A percentile compares a stretch with the other conserved stretches of the same genome.
Evolutionary conservation across 2,329 filamentous ascomycete genomes (phyloP).

Genomic region (Fusarium globosum): DNA sequence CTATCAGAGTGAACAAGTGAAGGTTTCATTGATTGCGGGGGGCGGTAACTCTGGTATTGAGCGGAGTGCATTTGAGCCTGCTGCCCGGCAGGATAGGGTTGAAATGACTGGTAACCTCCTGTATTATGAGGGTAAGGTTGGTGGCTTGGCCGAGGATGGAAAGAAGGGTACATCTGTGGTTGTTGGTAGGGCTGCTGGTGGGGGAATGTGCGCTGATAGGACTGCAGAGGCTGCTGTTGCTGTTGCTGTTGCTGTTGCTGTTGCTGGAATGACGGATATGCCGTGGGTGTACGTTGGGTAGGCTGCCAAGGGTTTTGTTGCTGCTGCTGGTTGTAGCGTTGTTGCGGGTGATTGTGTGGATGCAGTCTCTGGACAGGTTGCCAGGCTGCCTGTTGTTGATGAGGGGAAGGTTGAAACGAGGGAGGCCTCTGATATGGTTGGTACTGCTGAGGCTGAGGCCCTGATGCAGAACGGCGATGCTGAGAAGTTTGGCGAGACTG

Average conservation of each 20-base stretch:
- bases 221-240: constrained; percentile 24
- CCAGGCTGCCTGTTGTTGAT: constrained; percentile 32
- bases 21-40: constrained; percentile 18
- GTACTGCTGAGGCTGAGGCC: constrained; percentile 20
- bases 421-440: constrained; percentile 32
- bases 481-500: constrained; percentile 26
- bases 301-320: constrained; percentile 33
- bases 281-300: constrained; percentile 28
- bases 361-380: constrained; percentile 22
- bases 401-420: constrained; percentile 30
- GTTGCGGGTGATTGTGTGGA: constrained; percentile 33
- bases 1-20: constrained; percentile 43
- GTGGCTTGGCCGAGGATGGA: constrained; percentile 25
- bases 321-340: constrained; percentile 34
- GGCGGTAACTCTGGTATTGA: constrained; percentile 29
- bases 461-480: constrained; percentile 28
- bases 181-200: constrained; percentile 33
- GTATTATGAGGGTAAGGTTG: constrained; percentile 29
- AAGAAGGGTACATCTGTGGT: constrained; percentile 22
- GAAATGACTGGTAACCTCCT: constrained; percentile 19
- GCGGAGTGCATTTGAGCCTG: constrained; percentile 29
- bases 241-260: constrained; percentile 35
- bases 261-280: constrained; percentile 41
- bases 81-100: constrained; percentile 22
- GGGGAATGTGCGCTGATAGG: constrained; percentile 24